Conservation (phyloP, 2,329 filamentous ascomycete species). For the Diplodia scrobiculata region DNA sequence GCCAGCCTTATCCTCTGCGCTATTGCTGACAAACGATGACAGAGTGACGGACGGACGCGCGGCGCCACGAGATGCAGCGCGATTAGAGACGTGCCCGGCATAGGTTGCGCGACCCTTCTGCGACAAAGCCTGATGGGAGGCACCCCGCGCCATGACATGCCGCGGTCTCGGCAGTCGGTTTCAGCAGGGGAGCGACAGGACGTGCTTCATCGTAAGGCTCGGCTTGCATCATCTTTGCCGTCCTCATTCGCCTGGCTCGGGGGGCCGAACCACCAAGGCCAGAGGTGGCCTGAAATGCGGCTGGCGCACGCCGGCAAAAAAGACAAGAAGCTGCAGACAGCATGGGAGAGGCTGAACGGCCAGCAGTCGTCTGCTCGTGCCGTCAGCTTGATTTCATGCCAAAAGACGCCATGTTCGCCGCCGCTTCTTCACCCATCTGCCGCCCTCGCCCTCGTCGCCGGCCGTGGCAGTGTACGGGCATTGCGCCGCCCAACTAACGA, state of each 20-base stretch:
- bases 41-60: background rate
- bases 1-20: no score
- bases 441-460: no score
- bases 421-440: background rate
- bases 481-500: background rate
- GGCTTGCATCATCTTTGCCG: constrained; percentile 16
- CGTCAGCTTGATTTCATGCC: background rate
- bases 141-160: no score
- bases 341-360: background rate
- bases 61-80: no score
- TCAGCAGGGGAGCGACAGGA: no score
- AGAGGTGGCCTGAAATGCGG: background rate
- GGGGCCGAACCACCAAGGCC: background rate
- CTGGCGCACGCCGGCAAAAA: background rate
- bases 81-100: no score
- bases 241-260: background rate
- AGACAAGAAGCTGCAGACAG: background rate
- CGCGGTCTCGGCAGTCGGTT: background rate
- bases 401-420: background rate
- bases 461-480: background rate
- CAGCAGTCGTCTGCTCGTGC: background rate
- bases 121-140: no score
- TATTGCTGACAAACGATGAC: constrained; percentile 3
- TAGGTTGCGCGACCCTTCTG: no score
- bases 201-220: constrained; percentile 2